Percentiles rank a stretch among this genome's conserved stretches.
Evolutionary conservation across 2,329 filamentous ascomycete genomes (phyloP).

Genomic region (Aspergillus sojae): DNA sequence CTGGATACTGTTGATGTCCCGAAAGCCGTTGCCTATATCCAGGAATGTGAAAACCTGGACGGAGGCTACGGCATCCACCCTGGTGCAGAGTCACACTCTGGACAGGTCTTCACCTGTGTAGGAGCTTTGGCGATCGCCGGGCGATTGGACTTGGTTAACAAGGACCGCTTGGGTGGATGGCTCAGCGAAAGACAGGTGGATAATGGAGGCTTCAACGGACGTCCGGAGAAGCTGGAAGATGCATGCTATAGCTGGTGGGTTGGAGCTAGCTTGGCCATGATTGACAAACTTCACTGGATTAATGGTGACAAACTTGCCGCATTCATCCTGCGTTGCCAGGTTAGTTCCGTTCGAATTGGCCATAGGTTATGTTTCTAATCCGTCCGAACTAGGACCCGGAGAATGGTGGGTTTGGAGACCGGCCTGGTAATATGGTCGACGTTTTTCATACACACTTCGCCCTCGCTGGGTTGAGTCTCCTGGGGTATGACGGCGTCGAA

Average conservation of each 20-base stretch:
- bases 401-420: conserved; percentile 81
- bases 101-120: conserved; percentile 93
- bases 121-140: conserved; percentile 82
- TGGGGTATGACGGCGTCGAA: conserved; percentile 74
- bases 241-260: conserved; percentile 99
- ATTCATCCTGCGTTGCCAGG: conserved; percentile 87
- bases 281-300: conserved; percentile 88
- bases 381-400: conserved; percentile 68
- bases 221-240: conserved; percentile 93
- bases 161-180: conserved; percentile 83
- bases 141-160: conserved; percentile 78
- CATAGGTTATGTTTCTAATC: conserved; percentile 8
- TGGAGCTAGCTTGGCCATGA: conserved; percentile 85
- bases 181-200: conserved; percentile 89
- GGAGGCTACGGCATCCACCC: conserved; percentile 89
- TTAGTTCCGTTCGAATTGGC: conserved; percentile 29
- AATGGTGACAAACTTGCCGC: conserved; percentile 74
- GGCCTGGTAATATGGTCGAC: conserved; percentile 93
- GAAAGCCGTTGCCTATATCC: conserved; percentile 77
- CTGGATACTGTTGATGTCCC: conserved; percentile 74
- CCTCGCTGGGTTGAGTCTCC: conserved; percentile 80
- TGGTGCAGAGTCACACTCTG: conserved; percentile 90
- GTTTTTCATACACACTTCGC: conserved; percentile 95
- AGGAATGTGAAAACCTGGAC: conserved; percentile 87
- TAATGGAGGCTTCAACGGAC: conserved; percentile 86